phyloP scores from a whole-genome alignment of 306 rosid species.

The Prinsepia uniflora region DNA sequence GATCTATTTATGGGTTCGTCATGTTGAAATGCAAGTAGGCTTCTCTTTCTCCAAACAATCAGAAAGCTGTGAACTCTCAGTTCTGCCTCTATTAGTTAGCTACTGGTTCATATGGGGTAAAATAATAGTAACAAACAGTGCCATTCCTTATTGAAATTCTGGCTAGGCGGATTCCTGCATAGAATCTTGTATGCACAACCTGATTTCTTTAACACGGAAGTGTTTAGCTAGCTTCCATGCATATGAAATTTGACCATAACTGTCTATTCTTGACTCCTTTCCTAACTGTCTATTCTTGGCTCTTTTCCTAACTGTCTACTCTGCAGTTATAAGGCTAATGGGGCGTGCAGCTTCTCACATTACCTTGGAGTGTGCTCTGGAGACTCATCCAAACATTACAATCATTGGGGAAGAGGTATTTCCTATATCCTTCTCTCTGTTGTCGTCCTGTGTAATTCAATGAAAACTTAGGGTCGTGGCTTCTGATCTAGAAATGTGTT shows the following conservation, averaged over 20 bases:
- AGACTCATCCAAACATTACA: conserved; percentile 82
- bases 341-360: conserved; percentile 98
- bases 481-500: neutral
- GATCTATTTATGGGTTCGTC: neutral
- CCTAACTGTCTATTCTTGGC: conserved; percentile 16
- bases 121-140: neutral
- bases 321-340: conserved; percentile 92
- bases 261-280: neutral
- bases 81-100: neutral
- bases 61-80: neutral
- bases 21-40: neutral
- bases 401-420: conserved; percentile 92
- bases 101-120: neutral
- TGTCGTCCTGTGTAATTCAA: neutral
- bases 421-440: neutral
- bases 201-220: neutral
- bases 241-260: neutral
- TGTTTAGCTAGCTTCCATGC: neutral
- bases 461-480: neutral
- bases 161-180: neutral
- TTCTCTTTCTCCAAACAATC: neutral
- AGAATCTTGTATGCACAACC: neutral
- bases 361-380: conserved; percentile 84
- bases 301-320: neutral
- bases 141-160: no score